Percentiles rank a stretch among this genome's conserved stretches.
Conservation (phyloP, 768 basidiomycete species). For the Boletus sensibilis region DNA sequence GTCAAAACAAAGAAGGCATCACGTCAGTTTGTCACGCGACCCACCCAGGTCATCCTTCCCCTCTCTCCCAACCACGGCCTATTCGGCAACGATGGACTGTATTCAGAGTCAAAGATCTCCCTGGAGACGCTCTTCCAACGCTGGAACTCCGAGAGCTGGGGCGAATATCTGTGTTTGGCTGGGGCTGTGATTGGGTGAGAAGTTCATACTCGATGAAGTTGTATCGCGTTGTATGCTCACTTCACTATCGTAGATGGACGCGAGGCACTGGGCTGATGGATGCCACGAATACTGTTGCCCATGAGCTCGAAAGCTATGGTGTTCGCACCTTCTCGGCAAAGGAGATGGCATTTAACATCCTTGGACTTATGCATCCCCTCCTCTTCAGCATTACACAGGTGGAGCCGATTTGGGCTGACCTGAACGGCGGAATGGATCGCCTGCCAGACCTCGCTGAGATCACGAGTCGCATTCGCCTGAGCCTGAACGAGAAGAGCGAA, state of each 20-base stretch:
- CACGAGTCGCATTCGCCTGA: constrained; percentile 79
- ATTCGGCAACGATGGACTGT: constrained; percentile 96
- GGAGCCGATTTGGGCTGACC: constrained; percentile 98
- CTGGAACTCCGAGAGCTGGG: constrained; percentile 98
- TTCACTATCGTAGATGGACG: constrained; percentile 67
- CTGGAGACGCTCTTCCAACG: constrained; percentile 97
- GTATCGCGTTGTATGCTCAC: constrained; percentile 11
- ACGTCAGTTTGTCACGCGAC: constrained; percentile 93
- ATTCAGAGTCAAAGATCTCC: constrained; percentile 98
- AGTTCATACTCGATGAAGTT: constrained; percentile 4
- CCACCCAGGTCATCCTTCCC: constrained; percentile 97
- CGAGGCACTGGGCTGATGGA: constrained; percentile 98
- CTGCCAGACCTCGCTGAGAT: constrained; percentile 93
- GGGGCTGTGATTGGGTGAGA: constrained; percentile 96
- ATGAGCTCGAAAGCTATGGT: constrained; percentile 88
- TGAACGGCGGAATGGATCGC: constrained; percentile 98
- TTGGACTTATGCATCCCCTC: constrained; percentile 98
- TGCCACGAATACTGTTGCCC: constrained; percentile 91
- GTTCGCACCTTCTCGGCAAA: constrained; percentile 98
- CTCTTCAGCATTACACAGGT: constrained; percentile 99
- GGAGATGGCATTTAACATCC: constrained; percentile 99
- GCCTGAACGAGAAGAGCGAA: constrained; percentile 83
- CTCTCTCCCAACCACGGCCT: constrained; percentile 97
- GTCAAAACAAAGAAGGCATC: constrained; percentile 99
- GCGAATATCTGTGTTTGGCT: constrained; percentile 95